These are phyloP conservation scores for Magnolia changhungtana DNA, from an alignment of 164 flowering plant species.

Conservation along the genomic window DNA sequence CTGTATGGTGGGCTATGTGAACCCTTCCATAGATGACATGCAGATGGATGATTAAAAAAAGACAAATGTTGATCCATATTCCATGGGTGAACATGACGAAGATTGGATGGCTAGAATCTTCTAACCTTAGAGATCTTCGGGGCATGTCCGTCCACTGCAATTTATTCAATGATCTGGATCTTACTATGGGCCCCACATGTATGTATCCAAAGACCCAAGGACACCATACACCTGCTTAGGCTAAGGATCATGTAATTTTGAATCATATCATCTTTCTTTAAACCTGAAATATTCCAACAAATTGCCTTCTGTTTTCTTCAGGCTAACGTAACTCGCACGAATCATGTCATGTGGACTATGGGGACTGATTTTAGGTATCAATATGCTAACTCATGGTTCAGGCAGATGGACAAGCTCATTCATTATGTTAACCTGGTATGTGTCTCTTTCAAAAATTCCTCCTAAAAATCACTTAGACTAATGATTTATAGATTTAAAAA, in stretches of 20 bases:
- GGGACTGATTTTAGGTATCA: constrained; percentile 96
- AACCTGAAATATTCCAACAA: not conserved
- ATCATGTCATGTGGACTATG: constrained; percentile 99
- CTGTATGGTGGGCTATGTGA: too few relatives aligned
- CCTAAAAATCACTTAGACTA: not conserved
- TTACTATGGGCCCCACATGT: not conserved
- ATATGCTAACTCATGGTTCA: constrained; percentile 86
- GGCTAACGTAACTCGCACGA: constrained; percentile 90
- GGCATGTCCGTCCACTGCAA: too few relatives aligned
- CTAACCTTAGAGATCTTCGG: not conserved
- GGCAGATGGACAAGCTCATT: constrained; percentile 89
- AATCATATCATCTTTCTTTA: not conserved
- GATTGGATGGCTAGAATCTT: not conserved
- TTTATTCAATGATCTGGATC: not conserved
- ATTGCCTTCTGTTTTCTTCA: constrained; percentile 27
- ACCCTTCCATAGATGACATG: too few relatives aligned
- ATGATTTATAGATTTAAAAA: too few relatives aligned
- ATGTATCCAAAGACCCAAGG: not conserved
- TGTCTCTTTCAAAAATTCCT: not conserved
- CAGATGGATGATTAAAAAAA: too few relatives aligned
- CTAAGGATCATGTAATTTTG: not conserved
- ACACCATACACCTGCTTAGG: not conserved
- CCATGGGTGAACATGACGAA: too few relatives aligned
- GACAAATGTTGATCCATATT: too few relatives aligned
- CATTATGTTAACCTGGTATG: constrained; percentile 86